phyloP scores from a whole-genome alignment of 2,329 filamentous ascomycete species.

The Arthroderma uncinatum region DNA sequence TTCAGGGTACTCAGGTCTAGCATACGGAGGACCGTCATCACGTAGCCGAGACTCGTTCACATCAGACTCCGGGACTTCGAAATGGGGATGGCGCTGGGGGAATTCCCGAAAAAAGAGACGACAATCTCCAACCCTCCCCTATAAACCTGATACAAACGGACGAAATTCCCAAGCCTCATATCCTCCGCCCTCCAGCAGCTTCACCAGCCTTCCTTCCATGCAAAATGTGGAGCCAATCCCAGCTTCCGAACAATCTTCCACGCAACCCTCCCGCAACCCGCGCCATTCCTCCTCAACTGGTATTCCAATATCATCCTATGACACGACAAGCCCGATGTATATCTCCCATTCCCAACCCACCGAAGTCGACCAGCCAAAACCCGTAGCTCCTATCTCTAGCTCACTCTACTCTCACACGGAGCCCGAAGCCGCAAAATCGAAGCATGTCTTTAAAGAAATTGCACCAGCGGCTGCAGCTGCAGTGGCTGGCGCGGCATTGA shows the following conservation, averaged over 20 bases:
- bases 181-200: constrained; percentile 10
- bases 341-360: constrained; percentile 46
- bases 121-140: constrained; percentile 36
- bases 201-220: constrained; percentile 26
- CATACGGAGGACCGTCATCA: constrained; percentile 44
- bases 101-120: constrained; percentile 29
- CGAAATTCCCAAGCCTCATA: constrained; percentile 9
- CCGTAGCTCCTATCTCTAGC: constrained; percentile 59
- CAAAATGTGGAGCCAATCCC: constrained; percentile 57
- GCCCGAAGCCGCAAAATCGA: constrained; percentile 8
- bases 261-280: constrained; percentile 43
- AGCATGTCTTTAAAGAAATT: constrained; percentile 20
- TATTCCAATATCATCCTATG: not conserved
- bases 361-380: constrained; percentile 75
- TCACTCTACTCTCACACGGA: constrained; percentile 48
- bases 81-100: constrained; percentile 53
- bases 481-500: not conserved
- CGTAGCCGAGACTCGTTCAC: constrained; percentile 43
- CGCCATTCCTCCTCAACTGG: constrained; percentile 4
- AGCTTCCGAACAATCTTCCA: constrained; percentile 52
- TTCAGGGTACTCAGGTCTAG: constrained; percentile 44
- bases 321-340: constrained; percentile 5
- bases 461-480: constrained; percentile 19
- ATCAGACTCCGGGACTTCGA: constrained; percentile 45
- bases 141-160: constrained; percentile 50